Evolutionary conservation across 2,329 filamentous ascomycete genomes (phyloP).

Genomic region (Hypoxylon sp.): DNA sequence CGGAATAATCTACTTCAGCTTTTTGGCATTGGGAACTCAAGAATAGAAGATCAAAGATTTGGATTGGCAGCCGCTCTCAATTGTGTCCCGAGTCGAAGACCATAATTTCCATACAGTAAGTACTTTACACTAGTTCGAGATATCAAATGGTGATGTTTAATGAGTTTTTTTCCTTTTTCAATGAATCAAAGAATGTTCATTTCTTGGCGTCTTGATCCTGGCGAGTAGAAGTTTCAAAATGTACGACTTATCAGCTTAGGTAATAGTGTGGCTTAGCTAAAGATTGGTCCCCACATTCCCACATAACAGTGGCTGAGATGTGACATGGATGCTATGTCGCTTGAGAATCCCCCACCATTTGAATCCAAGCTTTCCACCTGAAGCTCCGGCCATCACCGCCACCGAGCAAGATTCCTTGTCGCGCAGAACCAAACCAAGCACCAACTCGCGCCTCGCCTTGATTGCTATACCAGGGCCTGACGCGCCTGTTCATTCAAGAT

Average conservation of each 20-base stretch:
- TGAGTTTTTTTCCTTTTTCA: too few species aligned
- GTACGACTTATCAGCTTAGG: neutral
- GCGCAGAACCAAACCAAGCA: slow-evolving; percentile 11
- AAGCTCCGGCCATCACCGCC: slow-evolving; percentile 22
- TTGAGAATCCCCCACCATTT: slow-evolving; percentile 10
- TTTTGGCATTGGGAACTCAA: neutral
- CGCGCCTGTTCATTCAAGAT: slow-evolving; percentile 21
- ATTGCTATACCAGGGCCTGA: neutral
- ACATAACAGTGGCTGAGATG: slow-evolving; percentile 2
- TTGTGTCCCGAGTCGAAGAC: too few species aligned
- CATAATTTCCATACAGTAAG: neutral
- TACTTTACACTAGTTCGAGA: neutral
- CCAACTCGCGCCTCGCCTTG: slow-evolving; percentile 7
- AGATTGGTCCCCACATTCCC: neutral
- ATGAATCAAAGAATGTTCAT: too few species aligned
- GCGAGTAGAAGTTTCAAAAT: neutral
- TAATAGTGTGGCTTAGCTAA: neutral
- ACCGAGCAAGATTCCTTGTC: slow-evolving; percentile 27
- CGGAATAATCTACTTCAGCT: slow-evolving; percentile 1
- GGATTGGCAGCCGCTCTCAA: neutral
- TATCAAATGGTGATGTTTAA: neutral
- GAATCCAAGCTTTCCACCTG: slow-evolving; percentile 23
- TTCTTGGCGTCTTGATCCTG: neutral
- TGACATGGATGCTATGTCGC: slow-evolving; percentile 5
- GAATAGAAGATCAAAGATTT: neutral